Evolutionary conservation across 768 basidiomycete species (phyloP).

Genomic region (Kwoniella europaea): DNA sequence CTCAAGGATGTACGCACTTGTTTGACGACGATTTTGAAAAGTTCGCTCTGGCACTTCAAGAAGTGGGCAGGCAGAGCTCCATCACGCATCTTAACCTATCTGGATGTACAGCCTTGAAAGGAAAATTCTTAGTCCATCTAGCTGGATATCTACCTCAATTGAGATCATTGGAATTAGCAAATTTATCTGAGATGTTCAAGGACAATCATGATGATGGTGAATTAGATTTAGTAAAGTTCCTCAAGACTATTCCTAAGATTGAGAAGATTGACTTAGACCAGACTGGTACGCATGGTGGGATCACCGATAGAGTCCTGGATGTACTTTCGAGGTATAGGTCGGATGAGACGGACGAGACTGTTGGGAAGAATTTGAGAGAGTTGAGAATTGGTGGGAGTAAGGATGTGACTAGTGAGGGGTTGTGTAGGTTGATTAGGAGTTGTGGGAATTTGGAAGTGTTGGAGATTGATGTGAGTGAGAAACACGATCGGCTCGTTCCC

Average conservation of each 20-base stretch:
- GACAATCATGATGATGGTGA: constrained; percentile 60
- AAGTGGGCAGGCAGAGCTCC: constrained; percentile 72
- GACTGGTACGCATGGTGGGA: constrained; percentile 63
- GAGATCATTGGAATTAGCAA: constrained; percentile 77
- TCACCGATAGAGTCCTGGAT: constrained; percentile 74
- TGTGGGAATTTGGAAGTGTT: constrained; percentile 70
- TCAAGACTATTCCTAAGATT: constrained; percentile 72
- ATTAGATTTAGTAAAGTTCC: constrained; percentile 65
- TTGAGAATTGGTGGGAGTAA: constrained; percentile 62
- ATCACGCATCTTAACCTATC: constrained; percentile 78
- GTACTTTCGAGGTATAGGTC: constrained; percentile 65
- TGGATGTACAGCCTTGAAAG: constrained; percentile 72
- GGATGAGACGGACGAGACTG: constrained; percentile 21
- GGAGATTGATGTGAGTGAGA: constrained; percentile 67
- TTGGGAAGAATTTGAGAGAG: constrained; percentile 33
- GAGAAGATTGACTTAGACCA: constrained; percentile 85
- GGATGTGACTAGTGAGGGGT: constrained; percentile 69
- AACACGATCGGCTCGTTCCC: no score
- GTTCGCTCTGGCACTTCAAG: constrained; percentile 64
- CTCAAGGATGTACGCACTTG: constrained; percentile 73
- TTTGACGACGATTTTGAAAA: constrained; percentile 62
- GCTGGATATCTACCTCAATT: constrained; percentile 72
- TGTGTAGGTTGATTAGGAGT: constrained; percentile 68
- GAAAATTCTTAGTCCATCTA: constrained; percentile 74
- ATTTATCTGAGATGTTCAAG: constrained; percentile 71